phyloP scores from a whole-genome alignment of 306 rosid genomes.

The Gastrolobium bilobum region DNA sequence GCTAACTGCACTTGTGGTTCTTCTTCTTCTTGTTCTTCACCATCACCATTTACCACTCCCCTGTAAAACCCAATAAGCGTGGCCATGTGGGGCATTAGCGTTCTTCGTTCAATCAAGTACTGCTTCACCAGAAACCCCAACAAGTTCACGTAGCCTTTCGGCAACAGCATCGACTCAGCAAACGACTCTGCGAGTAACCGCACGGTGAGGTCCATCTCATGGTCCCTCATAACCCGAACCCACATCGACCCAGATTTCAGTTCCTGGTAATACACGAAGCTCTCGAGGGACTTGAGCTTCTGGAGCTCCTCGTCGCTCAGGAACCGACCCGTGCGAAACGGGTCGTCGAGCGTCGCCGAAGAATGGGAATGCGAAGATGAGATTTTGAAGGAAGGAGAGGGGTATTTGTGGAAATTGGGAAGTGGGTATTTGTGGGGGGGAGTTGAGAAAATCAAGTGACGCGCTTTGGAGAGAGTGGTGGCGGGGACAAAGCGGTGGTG shows the following conservation, averaged over 20 bases:
- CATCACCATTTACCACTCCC: slow-evolving; percentile 43
- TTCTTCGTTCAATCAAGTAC: slow-evolving; percentile 74
- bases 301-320: slow-evolving; percentile 69
- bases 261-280: slow-evolving; percentile 61
- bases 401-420: slow-evolving; percentile 27
- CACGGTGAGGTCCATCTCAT: slow-evolving; percentile 66
- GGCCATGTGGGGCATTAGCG: slow-evolving; percentile 76
- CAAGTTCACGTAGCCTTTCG: slow-evolving; percentile 64
- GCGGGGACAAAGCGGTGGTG: slow-evolving; percentile 30
- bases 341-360: slow-evolving; percentile 54
- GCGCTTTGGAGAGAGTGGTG: slow-evolving; percentile 41
- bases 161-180: slow-evolving; percentile 79
- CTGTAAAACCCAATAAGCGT: slow-evolving; percentile 82
- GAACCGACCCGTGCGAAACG: slow-evolving; percentile 70
- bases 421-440: slow-evolving; percentile 50
- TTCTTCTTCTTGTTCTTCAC: slow-evolving; percentile 38
- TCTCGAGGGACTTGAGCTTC: slow-evolving; percentile 64
- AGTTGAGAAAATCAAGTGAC: slow-evolving; percentile 34
- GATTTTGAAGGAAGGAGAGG: slow-evolving; percentile 57
- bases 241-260: slow-evolving; percentile 75
- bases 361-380: slow-evolving; percentile 51
- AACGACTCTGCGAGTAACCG: slow-evolving; percentile 81
- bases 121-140: slow-evolving; percentile 75
- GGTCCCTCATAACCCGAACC: slow-evolving; percentile 81
- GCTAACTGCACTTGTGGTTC: slow-evolving; percentile 58